Evolutionary conservation across 2,329 filamentous ascomycete species (phyloP).

Genomic region (Monilinia fructigena): DNA sequence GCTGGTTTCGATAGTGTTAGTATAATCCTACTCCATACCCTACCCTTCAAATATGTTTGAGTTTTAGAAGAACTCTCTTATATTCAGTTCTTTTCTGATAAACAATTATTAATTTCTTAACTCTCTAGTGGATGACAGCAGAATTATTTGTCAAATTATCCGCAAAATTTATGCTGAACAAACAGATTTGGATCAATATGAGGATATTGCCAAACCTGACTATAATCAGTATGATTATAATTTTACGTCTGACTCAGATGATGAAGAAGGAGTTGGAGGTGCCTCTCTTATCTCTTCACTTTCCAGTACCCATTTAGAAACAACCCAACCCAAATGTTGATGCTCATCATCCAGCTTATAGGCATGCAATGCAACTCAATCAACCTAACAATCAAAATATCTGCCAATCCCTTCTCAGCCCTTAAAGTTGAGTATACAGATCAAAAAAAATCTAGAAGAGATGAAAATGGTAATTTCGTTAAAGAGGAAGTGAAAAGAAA

Average conservation of each 20-base stretch:
- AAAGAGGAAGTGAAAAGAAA: not conserved
- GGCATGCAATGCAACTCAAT: slow-evolving; percentile 25
- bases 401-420: slow-evolving; percentile 2
- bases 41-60: no score
- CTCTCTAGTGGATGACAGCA: slow-evolving; percentile 43
- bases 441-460: not conserved
- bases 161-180: slow-evolving; percentile 31
- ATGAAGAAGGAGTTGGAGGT: slow-evolving; percentile 22
- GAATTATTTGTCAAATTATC: slow-evolving; percentile 43
- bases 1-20: slow-evolving; percentile 58
- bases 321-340: not conserved
- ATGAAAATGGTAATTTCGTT: not conserved
- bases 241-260: slow-evolving; percentile 12
- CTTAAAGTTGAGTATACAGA: not conserved
- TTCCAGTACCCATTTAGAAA: not conserved
- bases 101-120: slow-evolving; percentile 31
- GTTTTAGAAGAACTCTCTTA: not conserved
- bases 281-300: not conserved
- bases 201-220: slow-evolving; percentile 5
- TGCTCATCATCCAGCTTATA: slow-evolving; percentile 10
- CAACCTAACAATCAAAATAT: not conserved
- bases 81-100: not conserved
- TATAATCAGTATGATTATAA: slow-evolving; percentile 17
- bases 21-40: not conserved
- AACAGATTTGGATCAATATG: not conserved